A percentile compares a stretch with the other conserved stretches of the same genome.
Evolutionary conservation across 108 stramenopile species (phyloP).

Genomic region (Nannochloropsis salina): DNA sequence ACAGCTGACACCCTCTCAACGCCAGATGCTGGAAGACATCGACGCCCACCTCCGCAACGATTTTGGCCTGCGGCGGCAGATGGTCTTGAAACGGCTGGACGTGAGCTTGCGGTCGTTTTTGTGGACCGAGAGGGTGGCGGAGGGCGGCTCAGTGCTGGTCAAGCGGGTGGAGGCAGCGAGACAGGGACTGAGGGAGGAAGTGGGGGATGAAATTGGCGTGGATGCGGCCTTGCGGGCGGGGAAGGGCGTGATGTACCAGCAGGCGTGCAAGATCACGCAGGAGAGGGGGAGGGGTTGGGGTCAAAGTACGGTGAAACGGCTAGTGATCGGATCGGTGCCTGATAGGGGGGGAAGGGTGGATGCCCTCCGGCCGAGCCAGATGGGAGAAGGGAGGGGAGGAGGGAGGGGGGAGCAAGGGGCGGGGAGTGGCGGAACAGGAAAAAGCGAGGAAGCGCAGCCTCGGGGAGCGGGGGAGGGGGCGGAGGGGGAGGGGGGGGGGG

Average conservation of each 20-base stretch:
- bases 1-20: background rate
- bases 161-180: background rate
- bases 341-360: slow-evolving; percentile 41
- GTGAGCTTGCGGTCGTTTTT: slow-evolving; percentile 45
- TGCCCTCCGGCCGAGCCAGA: slow-evolving; percentile 22
- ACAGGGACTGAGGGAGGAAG: slow-evolving; percentile 27
- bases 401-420: background rate
- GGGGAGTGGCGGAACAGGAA: background rate
- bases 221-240: slow-evolving; percentile 40
- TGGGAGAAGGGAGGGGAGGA: background rate
- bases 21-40: background rate
- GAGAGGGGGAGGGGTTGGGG: background rate
- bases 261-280: slow-evolving; percentile 33
- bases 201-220: slow-evolving; percentile 23
- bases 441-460: background rate
- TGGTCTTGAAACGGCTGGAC: slow-evolving; percentile 51
- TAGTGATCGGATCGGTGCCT: slow-evolving; percentile 40
- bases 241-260: slow-evolving; percentile 21
- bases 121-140: slow-evolving; percentile 23
- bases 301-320: background rate
- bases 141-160: background rate
- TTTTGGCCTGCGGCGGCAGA: slow-evolving; percentile 46
- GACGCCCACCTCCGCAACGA: slow-evolving; percentile 22
- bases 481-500: background rate
- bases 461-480: background rate